Evolutionary conservation across 169 alveolate genomes (phyloP).

Genomic region (Eimeria brunetti): DNA sequence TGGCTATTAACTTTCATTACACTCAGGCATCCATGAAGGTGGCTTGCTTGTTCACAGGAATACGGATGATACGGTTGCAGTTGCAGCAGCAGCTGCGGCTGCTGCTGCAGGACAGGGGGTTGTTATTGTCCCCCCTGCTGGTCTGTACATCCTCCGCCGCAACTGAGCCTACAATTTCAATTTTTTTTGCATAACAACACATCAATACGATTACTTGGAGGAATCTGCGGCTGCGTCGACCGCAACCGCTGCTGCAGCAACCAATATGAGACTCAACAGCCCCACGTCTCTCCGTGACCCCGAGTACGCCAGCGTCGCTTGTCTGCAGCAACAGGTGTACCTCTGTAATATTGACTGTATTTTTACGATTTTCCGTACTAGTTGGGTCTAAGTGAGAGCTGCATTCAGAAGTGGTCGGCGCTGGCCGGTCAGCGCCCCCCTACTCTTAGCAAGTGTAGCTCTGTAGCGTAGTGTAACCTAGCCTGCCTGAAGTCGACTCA

Average conservation of each 20-base stretch:
- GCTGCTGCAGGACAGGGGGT: conserved; percentile 27
- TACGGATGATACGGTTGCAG: neutral
- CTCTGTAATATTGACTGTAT: neutral
- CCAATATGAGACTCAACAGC: conserved; percentile 10
- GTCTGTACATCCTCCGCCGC: neutral
- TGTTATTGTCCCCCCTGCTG: neutral
- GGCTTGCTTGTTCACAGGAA: neutral
- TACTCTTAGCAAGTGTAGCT: neutral
- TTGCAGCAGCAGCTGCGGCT: conserved; percentile 23
- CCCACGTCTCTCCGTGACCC: conserved; percentile 33
- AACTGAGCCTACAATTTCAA: neutral
- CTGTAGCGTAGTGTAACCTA: neutral
- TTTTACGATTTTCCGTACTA: neutral
- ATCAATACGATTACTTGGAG: neutral
- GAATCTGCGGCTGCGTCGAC: neutral
- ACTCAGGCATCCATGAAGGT: neutral
- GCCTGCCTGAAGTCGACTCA: neutral
- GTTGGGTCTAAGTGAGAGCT: neutral
- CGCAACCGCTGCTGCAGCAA: conserved; percentile 1
- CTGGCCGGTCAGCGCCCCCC: neutral
- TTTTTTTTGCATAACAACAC: neutral
- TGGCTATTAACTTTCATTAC: neutral
- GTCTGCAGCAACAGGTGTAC: neutral
- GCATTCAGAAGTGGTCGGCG: neutral
- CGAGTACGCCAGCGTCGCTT: conserved; percentile 13